A percentile compares a stretch with the other conserved stretches of the same genome.
Evolutionary conservation across 495 filamentous ascomycete species (phyloP).

Genomic region (Tetracladium setigerum): DNA sequence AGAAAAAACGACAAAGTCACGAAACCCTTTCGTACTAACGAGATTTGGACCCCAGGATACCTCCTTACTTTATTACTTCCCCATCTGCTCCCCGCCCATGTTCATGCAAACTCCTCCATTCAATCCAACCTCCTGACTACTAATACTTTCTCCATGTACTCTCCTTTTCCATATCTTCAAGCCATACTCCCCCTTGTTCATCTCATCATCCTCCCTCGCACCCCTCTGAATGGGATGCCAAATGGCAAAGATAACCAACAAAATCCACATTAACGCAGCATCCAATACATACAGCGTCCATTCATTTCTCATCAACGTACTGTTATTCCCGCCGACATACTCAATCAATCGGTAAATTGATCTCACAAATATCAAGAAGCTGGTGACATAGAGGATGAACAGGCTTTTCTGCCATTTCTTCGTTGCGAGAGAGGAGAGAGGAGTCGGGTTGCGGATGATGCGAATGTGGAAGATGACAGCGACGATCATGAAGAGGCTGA

Average conservation of each 20-base stretch:
- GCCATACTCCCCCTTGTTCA: no score
- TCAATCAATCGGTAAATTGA: constrained; percentile 55
- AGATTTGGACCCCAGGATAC: no score
- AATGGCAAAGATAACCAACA: constrained; percentile 39
- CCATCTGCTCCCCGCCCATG: no score
- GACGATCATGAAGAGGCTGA: constrained; percentile 39
- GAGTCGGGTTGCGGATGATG: neutral
- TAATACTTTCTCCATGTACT: no score
- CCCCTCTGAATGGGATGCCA: constrained; percentile 28
- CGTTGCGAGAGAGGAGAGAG: neutral
- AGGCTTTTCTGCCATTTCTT: constrained; percentile 44
- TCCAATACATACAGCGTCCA: constrained; percentile 59
- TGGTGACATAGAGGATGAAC: constrained; percentile 42
- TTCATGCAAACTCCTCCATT: no score
- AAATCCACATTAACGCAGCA: constrained; percentile 45
- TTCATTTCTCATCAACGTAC: constrained; percentile 44
- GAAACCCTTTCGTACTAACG: no score
- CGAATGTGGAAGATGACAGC: constrained; percentile 16
- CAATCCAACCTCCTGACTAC: no score
- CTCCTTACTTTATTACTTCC: no score
- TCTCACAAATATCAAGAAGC: constrained; percentile 50
- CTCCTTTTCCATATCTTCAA: neutral
- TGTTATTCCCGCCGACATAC: constrained; percentile 44
- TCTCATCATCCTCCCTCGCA: no score
- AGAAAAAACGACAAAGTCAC: no score